Evolutionary conservation across 257 asterid species (phyloP), one percentile per base, ranked within the genome.

Genomic region (Pogostemon cablin): DNA sequence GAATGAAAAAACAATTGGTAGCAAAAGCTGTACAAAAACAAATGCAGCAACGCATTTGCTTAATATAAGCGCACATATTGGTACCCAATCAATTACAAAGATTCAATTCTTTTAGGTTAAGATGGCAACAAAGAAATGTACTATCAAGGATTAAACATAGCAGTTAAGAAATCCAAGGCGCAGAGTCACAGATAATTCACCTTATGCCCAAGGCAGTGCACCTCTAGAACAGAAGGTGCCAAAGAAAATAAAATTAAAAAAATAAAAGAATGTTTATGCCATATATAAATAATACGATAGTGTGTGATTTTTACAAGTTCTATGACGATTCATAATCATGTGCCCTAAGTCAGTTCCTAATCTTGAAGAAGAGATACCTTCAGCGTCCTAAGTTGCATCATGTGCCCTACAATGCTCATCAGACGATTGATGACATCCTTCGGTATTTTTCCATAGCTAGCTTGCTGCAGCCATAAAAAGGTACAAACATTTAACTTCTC

Each of bases 341-440:
- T n/a, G n/a, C n/a, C n/a, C 57, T 44, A 72, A n/a, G 37, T 61
- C 47, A 62, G 47, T 54, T 70, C 54, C 38, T 56, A 32, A 53
- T 72, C 72, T 66, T 38, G 72, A 68, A 62, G 70, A 68, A 60
- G 65, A 77, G 67, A 73, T 84, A 95, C 98, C 99, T 91, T 95
- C 68, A 91, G 81, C 4, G 99, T 83, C 84, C 99, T 87, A 72
- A 95, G 90, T 72, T 95, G 96, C 84, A 95, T 83, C 82, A 95
- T 77, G 87, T 95, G 99, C 65, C 99, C 99, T 50, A 91, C 88
- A 78, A 95, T 91, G 83, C 92, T 87, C 98, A 95, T 95, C 80
- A 91, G 86, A 68, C 98, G 98, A 83, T 80, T 79, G 78, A 85
- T 49, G 72, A 95, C 81, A 75, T 91, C 95, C 82, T 85, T 82